phyloP scores from a whole-genome alignment of 1,284 basidiomycete genomes.

The Trametes sp. region DNA sequence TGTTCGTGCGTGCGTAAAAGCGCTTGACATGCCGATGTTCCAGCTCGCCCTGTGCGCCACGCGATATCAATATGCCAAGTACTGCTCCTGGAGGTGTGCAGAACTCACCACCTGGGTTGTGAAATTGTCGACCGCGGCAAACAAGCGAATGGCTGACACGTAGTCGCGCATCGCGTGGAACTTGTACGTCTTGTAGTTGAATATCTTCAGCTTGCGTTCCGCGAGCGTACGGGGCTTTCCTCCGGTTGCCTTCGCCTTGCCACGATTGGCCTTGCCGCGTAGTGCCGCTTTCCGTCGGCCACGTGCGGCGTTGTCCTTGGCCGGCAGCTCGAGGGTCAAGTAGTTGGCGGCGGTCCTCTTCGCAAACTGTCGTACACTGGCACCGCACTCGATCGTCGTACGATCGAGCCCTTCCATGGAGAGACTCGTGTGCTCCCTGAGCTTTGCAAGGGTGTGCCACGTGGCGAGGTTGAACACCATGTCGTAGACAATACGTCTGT shows the following conservation, averaged over 20 bases:
- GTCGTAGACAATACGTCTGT: constrained; percentile 32
- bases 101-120: constrained; percentile 1
- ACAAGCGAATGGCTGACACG: background rate
- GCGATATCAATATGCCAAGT: background rate
- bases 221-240: too few relatives aligned
- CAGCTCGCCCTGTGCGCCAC: constrained; percentile 40
- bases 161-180: constrained; percentile 13
- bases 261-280: background rate
- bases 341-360: background rate
- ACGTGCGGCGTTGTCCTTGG: constrained; percentile 1
- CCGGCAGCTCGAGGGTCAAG: background rate
- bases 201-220: background rate
- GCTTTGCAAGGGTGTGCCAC: constrained; percentile 46
- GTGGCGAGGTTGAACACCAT: constrained; percentile 30
- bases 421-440: constrained; percentile 41
- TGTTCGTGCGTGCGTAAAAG: constrained; percentile 42
- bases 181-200: constrained; percentile 9
- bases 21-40: constrained; percentile 44
- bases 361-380: constrained; percentile 24
- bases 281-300: background rate
- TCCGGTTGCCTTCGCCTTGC: background rate
- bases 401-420: constrained; percentile 35
- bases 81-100: background rate
- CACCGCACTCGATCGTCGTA: constrained; percentile 29
- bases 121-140: background rate